Conservation (phyloP, 306 rosid species). For the Astragalus membranaceus region DNA sequence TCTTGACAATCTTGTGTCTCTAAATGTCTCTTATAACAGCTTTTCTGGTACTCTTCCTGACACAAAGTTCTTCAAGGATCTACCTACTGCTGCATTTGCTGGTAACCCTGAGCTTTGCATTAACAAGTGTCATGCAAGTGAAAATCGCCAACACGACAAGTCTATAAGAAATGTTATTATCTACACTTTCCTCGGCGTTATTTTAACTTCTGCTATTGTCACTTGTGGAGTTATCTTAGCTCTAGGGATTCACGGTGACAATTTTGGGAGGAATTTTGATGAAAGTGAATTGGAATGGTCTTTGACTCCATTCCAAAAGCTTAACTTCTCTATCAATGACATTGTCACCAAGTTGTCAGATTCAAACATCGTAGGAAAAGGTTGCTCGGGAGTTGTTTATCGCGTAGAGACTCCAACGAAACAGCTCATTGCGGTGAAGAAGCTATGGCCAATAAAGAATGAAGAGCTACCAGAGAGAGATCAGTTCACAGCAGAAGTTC, state of each 20-base stretch:
- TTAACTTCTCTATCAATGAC: constrained; percentile 69
- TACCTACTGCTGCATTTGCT: constrained; percentile 54
- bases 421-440: constrained; percentile 88
- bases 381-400: constrained; percentile 84
- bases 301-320: constrained; percentile 86
- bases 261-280: constrained; percentile 29
- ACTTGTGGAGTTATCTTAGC: constrained; percentile 51
- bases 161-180: constrained; percentile 42
- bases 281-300: constrained; percentile 68
- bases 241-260: constrained; percentile 41
- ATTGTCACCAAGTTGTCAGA: constrained; percentile 61
- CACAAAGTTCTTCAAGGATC: constrained; percentile 65
- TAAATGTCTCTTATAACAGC: constrained; percentile 79
- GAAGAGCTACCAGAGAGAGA: constrained; percentile 66
- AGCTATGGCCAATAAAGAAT: constrained; percentile 65
- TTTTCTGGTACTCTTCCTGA: constrained; percentile 73
- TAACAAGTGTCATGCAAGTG: constrained; percentile 35
- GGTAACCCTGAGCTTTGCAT: constrained; percentile 76
- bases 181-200: constrained; percentile 55
- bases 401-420: constrained; percentile 85
- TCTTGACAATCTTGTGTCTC: constrained; percentile 77
- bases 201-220: constrained; percentile 44
- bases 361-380: constrained; percentile 77
- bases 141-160: constrained; percentile 31
- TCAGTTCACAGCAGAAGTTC: constrained; percentile 73